Evolutionary conservation across 1,139 yeast genomes (phyloP).

Genomic region (Zygoascus sp.): DNA sequence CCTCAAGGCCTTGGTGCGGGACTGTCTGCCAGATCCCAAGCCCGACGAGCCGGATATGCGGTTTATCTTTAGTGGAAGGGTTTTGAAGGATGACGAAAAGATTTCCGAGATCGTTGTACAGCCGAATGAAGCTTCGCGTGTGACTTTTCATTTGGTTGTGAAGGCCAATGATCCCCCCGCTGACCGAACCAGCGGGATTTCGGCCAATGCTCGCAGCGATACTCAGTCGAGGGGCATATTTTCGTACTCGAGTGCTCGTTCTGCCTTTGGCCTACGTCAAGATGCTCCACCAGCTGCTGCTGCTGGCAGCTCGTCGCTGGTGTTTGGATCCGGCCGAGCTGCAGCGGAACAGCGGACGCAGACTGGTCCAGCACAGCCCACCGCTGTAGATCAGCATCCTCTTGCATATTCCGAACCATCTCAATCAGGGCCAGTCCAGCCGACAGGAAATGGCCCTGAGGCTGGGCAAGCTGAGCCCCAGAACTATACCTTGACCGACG

Average conservation of each 20-base stretch:
- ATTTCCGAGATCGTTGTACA: constrained; percentile 8
- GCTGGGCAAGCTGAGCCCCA: too few species aligned
- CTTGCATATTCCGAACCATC: too few species aligned
- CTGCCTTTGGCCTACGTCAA: neutral
- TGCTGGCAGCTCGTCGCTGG: neutral
- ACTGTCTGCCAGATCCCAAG: constrained; percentile 8
- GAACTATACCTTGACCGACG: neutral
- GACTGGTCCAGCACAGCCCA: too few species aligned
- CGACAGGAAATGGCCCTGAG: too few species aligned
- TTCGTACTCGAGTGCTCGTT: neutral
- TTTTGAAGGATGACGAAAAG: constrained; percentile 14
- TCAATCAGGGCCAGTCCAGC: too few species aligned
- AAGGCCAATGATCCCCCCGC: constrained; percentile 3
- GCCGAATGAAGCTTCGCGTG: constrained; percentile 2
- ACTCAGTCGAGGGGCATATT: neutral
- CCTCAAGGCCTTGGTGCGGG: constrained; percentile 14
- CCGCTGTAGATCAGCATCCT: too few species aligned
- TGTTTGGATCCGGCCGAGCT: neutral
- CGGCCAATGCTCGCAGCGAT: neutral
- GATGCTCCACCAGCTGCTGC: constrained; percentile 6
- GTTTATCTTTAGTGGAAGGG: constrained; percentile 16
- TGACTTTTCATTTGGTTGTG: constrained; percentile 18
- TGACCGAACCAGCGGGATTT: neutral
- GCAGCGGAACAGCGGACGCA: too few species aligned
- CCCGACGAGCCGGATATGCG: constrained; percentile 15